These are phyloP conservation scores for Dothideomycetes sp. DNA, from an alignment of 2,329 filamentous ascomycete genomes.

Conservation along the genomic window DNA sequence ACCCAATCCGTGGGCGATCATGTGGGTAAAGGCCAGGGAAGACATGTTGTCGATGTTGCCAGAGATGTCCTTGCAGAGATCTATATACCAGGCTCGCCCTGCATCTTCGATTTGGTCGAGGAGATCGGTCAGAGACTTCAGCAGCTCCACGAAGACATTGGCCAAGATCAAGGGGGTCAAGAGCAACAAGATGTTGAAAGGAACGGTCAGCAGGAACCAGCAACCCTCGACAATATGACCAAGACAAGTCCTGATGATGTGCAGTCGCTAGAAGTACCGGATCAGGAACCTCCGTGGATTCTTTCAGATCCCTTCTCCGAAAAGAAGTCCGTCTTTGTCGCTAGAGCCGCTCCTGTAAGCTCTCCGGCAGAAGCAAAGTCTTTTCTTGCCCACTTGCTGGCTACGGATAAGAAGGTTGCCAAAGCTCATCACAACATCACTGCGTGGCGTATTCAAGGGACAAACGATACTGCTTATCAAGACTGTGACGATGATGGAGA, in stretches of 20 bases:
- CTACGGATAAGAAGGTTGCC: slow-evolving; percentile 76
- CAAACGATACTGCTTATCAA: slow-evolving; percentile 51
- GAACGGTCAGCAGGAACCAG: slow-evolving; percentile 21
- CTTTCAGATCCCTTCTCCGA: slow-evolving; percentile 66
- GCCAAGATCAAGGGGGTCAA: slow-evolving; percentile 16
- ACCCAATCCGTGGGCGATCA: slow-evolving; percentile 67
- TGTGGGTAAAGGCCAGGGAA: slow-evolving; percentile 60
- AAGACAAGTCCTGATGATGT: slow-evolving; percentile 23
- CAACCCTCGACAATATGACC: not conserved
- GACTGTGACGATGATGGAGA: slow-evolving; percentile 97
- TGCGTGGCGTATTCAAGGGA: slow-evolving; percentile 72
- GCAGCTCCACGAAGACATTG: slow-evolving; percentile 19
- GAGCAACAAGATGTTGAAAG: slow-evolving; percentile 24
- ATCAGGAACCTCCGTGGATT: slow-evolving; percentile 53
- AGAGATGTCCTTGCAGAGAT: slow-evolving; percentile 56
- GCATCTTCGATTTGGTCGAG: slow-evolving; percentile 85
- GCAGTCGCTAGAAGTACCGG: slow-evolving; percentile 29
- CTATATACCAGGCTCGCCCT: slow-evolving; percentile 67
- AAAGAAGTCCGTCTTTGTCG: slow-evolving; percentile 81
- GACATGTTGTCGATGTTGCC: slow-evolving; percentile 59
- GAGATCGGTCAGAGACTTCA: slow-evolving; percentile 30
- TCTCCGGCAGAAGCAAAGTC: slow-evolving; percentile 61
- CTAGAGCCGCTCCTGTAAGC: slow-evolving; percentile 60
- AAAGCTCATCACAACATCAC: slow-evolving; percentile 90
- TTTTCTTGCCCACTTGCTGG: slow-evolving; percentile 66